These are phyloP conservation scores for Leccinum solheimii DNA, from an alignment of 1,284 basidiomycete species.

Conservation along the genomic window DNA sequence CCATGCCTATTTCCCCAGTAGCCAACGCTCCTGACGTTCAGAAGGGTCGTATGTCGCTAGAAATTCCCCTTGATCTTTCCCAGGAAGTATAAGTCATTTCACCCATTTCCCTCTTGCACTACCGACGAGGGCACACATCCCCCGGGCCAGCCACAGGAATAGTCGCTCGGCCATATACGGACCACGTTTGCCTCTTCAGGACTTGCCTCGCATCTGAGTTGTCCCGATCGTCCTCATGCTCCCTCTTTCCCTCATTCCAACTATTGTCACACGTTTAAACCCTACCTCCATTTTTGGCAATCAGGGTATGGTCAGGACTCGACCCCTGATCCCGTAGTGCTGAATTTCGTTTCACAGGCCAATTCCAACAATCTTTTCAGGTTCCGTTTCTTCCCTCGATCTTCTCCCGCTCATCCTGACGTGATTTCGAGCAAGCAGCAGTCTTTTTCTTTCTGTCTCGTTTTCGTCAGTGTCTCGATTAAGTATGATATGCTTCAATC, in stretches of 20 bases:
- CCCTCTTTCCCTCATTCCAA: slow-evolving; percentile 7
- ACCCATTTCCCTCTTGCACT: not conserved
- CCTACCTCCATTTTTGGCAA: not conserved
- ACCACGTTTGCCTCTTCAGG: slow-evolving; percentile 4
- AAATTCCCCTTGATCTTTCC: not conserved
- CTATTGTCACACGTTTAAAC: slow-evolving; percentile 21
- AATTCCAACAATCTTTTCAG: slow-evolving; percentile 21
- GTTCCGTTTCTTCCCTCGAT: not conserved
- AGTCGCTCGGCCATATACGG: not conserved
- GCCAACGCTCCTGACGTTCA: not conserved
- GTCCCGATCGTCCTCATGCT: not conserved
- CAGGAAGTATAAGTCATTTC: not conserved
- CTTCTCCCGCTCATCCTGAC: not conserved
- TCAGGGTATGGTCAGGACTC: slow-evolving; percentile 6
- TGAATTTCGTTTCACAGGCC: not conserved
- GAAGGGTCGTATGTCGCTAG: not conserved
- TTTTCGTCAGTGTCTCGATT: not conserved
- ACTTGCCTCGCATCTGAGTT: slow-evolving; percentile 12
- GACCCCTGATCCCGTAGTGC: not conserved
- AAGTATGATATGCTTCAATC: not conserved
- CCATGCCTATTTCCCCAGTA: not conserved
- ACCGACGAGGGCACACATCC: slow-evolving; percentile 2
- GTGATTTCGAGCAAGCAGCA: not conserved
- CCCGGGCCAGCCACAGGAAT: not conserved
- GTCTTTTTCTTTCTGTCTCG: not conserved